Percentiles rank a stretch among this genome's conserved stretches.
phyloP scores from a whole-genome alignment of 805 yeast species.

The Yarrowia sp. region DNA sequence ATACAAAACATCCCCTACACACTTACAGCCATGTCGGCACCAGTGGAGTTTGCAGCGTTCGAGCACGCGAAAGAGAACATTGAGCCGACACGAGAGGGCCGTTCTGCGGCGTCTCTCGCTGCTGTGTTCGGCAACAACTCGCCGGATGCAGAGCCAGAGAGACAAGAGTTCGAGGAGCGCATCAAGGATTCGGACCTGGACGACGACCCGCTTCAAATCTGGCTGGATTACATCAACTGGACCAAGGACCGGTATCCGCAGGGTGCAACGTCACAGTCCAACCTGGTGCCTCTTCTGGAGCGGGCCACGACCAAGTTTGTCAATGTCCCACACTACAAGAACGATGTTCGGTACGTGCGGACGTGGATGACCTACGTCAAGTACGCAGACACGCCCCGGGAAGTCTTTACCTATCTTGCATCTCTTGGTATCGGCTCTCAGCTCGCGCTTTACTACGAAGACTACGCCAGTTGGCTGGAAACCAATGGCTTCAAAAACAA shows the following conservation, averaged over 20 bases:
- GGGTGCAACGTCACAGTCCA: conserved; percentile 61
- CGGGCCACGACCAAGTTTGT: conserved; percentile 67
- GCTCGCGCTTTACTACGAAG: conserved; percentile 73
- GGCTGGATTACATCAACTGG: conserved; percentile 76
- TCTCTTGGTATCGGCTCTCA: conserved; percentile 67
- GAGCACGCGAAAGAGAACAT: conserved; percentile 60
- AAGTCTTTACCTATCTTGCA: conserved; percentile 66
- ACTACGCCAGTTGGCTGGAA: conserved; percentile 66
- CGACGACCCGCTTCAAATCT: conserved; percentile 81
- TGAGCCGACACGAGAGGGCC: conserved; percentile 61
- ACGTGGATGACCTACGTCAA: conserved; percentile 80
- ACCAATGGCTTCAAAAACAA: conserved; percentile 46
- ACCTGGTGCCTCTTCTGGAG: conserved; percentile 63
- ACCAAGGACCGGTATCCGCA: conserved; percentile 55
- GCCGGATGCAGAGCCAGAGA: conserved; percentile 32
- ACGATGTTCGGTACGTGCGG: conserved; percentile 76
- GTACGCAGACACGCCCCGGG: conserved; percentile 66
- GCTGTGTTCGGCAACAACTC: conserved; percentile 41
- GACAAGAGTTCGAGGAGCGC: conserved; percentile 50
- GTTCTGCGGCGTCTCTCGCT: conserved; percentile 60
- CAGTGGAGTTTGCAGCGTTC: conserved; percentile 45
- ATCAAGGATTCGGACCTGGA: conserved; percentile 46
- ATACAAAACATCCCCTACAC: conserved; percentile 18
- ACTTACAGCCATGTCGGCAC: conserved; percentile 27
- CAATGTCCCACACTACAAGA: conserved; percentile 64